These are phyloP conservation scores for Mycena latifolia DNA, from an alignment of 768 basidiomycete species.

Conservation along the genomic window DNA sequence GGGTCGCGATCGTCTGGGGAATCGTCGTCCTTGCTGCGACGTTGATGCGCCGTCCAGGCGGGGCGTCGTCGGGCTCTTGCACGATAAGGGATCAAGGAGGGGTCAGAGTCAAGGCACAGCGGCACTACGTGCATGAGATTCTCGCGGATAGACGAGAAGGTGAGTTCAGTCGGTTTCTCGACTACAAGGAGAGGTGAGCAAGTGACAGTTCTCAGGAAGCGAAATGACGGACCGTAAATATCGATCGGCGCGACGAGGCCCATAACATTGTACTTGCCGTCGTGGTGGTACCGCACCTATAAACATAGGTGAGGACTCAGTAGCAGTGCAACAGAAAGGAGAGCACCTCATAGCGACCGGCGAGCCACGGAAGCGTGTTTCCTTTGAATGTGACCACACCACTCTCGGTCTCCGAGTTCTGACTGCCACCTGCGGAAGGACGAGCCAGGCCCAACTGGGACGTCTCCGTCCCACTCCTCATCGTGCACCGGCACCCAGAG, in stretches of 20 bases:
- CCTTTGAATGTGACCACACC: slow-evolving; percentile 84
- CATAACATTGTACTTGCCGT: slow-evolving; percentile 98
- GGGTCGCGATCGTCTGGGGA: slow-evolving; percentile 67
- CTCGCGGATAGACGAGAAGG: slow-evolving; percentile 74
- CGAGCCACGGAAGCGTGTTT: slow-evolving; percentile 86
- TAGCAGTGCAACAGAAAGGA: neutral
- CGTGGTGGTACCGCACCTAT: slow-evolving; percentile 92
- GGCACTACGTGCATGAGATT: slow-evolving; percentile 84
- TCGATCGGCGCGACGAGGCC: slow-evolving; percentile 87
- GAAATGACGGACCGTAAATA: slow-evolving; percentile 77
- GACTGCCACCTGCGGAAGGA: slow-evolving; percentile 44
- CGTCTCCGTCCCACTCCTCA: slow-evolving; percentile 94
- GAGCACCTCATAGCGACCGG: slow-evolving; percentile 87
- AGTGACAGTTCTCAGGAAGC: neutral
- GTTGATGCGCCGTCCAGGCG: slow-evolving; percentile 17
- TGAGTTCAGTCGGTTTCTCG: slow-evolving; percentile 72
- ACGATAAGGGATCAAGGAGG: slow-evolving; percentile 83
- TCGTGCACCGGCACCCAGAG: slow-evolving; percentile 94
- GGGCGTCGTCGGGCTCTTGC: slow-evolving; percentile 53
- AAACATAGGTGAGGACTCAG: slow-evolving; percentile 1
- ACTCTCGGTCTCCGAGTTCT: slow-evolving; percentile 58
- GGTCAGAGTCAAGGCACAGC: slow-evolving; percentile 89
- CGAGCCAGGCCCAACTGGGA: slow-evolving; percentile 65
- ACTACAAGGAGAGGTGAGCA: slow-evolving; percentile 60
- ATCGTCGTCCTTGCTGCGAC: slow-evolving; percentile 45